phyloP scores from a whole-genome alignment of 2,329 filamentous ascomycete genomes.

The Clarireedia homoeocarpa region DNA sequence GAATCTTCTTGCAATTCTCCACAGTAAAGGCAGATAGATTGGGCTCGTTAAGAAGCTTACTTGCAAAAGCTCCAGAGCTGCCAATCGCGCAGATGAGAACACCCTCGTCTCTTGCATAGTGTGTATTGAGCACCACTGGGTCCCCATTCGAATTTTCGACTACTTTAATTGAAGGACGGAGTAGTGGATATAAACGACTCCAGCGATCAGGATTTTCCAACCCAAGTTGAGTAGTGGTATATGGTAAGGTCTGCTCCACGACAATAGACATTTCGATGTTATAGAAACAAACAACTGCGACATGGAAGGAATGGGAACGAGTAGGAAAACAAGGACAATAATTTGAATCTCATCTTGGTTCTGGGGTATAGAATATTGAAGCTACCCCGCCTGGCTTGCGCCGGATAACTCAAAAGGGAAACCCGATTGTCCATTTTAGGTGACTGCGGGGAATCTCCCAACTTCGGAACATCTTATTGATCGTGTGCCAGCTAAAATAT shows the following conservation, averaged over 20 bases:
- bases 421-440: conserved; percentile 4
- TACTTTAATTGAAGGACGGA: conserved; percentile 18
- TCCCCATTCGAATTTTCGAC: conserved; percentile 11
- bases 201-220: conserved; percentile 19
- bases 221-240: conserved; percentile 14
- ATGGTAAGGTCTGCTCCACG: conserved; percentile 22
- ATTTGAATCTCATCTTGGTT: neutral
- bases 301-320: neutral
- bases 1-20: conserved; percentile 2
- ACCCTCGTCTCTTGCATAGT: conserved; percentile 10
- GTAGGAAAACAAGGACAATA: neutral
- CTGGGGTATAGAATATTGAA: neutral
- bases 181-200: conserved; percentile 22
- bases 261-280: conserved; percentile 19
- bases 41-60: conserved; percentile 19
- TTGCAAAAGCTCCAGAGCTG: conserved; percentile 17
- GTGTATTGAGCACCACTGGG: conserved; percentile 16
- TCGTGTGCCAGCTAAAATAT: neutral
- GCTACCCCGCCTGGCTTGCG: neutral
- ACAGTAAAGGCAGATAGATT: conserved; percentile 16
- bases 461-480: neutral
- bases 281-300: neutral
- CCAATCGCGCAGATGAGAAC: conserved; percentile 17
- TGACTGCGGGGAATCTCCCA: conserved; percentile 12
- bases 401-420: conserved; percentile 13